phyloP scores from a whole-genome alignment of 1,284 basidiomycete species.

The Cutaneotrichosporon mucoides region DNA sequence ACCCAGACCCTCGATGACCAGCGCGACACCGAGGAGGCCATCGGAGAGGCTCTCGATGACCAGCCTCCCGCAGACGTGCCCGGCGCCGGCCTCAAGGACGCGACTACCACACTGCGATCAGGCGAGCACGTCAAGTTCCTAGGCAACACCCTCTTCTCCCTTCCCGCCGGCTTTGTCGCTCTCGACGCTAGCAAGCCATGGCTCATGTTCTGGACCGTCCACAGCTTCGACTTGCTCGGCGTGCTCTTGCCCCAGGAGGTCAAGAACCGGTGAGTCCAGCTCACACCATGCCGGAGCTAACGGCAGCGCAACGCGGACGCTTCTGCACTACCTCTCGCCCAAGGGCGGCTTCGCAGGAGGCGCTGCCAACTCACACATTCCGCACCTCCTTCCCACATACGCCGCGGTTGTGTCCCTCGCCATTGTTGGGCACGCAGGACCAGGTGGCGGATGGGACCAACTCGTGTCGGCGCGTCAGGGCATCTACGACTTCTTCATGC shows the following conservation, averaged over 20 bases:
- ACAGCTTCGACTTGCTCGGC: slow-evolving; percentile 71
- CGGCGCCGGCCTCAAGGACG: slow-evolving; percentile 10
- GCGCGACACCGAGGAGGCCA: slow-evolving; percentile 62
- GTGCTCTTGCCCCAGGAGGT: slow-evolving; percentile 69
- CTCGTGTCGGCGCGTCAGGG: slow-evolving; percentile 64
- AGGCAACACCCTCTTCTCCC: slow-evolving; percentile 41
- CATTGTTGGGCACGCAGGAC: slow-evolving; percentile 62
- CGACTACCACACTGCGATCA: slow-evolving; percentile 25
- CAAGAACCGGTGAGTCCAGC: slow-evolving; percentile 61
- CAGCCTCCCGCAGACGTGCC: slow-evolving; percentile 19
- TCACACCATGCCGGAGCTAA: neutral
- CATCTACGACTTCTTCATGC: slow-evolving; percentile 86
- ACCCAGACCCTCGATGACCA: slow-evolving; percentile 65
- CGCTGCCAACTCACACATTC: slow-evolving; percentile 65
- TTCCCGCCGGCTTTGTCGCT: slow-evolving; percentile 67
- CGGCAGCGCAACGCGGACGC: slow-evolving; percentile 51
- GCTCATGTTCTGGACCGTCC: slow-evolving; percentile 86
- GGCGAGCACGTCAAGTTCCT: slow-evolving; percentile 40
- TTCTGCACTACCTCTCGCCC: slow-evolving; percentile 71
- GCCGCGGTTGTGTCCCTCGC: slow-evolving; percentile 80
- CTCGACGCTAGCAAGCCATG: slow-evolving; percentile 90
- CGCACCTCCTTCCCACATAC: slow-evolving; percentile 88
- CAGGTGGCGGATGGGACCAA: slow-evolving; percentile 71
- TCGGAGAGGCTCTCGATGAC: slow-evolving; percentile 37
- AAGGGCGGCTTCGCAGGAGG: slow-evolving; percentile 89